Evolutionary conservation across 108 stramenopile genomes (phyloP), one percentile per base, ranked within the genome.

Genomic region (Epipyxis sp.): DNA sequence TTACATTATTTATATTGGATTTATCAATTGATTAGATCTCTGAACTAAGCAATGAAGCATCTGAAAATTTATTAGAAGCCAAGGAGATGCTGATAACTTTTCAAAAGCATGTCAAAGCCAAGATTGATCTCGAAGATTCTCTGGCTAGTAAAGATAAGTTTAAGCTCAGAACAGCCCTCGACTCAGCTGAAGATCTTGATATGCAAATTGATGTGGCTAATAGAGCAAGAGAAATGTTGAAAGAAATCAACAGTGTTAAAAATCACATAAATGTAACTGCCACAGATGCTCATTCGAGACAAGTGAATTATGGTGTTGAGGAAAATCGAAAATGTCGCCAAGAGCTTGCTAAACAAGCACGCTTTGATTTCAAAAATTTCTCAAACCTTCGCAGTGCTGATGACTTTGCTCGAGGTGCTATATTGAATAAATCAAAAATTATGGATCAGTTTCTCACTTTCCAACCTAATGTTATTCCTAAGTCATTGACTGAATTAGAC

Each of bases 401-500:
- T 59, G 86, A 87, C 72, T 89, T 81, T 81, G 84, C 87, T 30
- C 83, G 83, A 69, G 89, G 89, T 30, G 30, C 76, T 20, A 34
- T 87, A 13, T 81, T 89, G 30, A 80, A 82, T 76, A 89, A 89
- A 85, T 78, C 78, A 42, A 82, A 80, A 57, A 71, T 85, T 61
- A 84, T 82, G 40, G 89, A 88, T 40, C 41, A 74, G 43, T 86
- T 88, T 82, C 82, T 89, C 13, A 77, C 67, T 72, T 88, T 82
- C 81, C 87, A 88, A 80, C 81, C 78, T 43, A 82, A 74, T 40
- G 68, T 86, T 20, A 85, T 87, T 41, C 78, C 85, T 79, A 85
- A 87, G 77, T 86, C 85, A 27, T 80, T 89, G 35, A 59, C 84
- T 32, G 86, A 88, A 32, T 45, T 88, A 30, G 59, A 61, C 13